A percentile compares a stretch with the other conserved stretches of the same genome.
Evolutionary conservation across 352 stramenopile species (phyloP).

Genomic region (Blastocystis sp.): DNA sequence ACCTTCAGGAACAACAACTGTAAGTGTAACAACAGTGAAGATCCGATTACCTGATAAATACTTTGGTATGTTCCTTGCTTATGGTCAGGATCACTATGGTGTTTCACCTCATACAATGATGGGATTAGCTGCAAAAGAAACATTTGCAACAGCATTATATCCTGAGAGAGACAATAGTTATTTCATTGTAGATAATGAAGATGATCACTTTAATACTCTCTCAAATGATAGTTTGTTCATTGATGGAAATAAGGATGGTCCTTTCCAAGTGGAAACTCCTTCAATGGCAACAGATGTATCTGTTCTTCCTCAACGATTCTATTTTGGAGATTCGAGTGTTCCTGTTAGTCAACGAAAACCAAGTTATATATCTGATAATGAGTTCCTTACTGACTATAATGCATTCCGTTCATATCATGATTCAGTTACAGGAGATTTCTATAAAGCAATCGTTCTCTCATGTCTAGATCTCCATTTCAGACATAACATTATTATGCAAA

Average conservation of each 20-base stretch:
- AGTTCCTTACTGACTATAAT: conserved; percentile 52
- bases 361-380: conserved; percentile 42
- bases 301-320: conserved; percentile 53
- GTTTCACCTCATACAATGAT: conserved; percentile 40
- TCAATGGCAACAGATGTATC: conserved; percentile 45
- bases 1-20: neutral
- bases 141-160: conserved; percentile 33
- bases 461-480: conserved; percentile 51
- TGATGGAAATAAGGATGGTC: conserved; percentile 51
- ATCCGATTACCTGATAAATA: conserved; percentile 59
- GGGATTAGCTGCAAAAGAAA: conserved; percentile 35
- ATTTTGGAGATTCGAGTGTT: neutral
- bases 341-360: neutral
- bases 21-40: conserved; percentile 35
- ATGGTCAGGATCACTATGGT: conserved; percentile 42
- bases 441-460: conserved; percentile 38
- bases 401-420: conserved; percentile 31
- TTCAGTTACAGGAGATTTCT: conserved; percentile 40
- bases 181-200: conserved; percentile 50
- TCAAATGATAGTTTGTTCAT: conserved; percentile 49
- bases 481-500: conserved; percentile 53
- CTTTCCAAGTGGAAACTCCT: conserved; percentile 56
- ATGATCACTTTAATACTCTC: conserved; percentile 40
- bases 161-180: conserved; percentile 52
- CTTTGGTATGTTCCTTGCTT: conserved; percentile 57